Evolutionary conservation across 1,284 basidiomycete species (phyloP).

Genomic region (Marasmius sp.): DNA sequence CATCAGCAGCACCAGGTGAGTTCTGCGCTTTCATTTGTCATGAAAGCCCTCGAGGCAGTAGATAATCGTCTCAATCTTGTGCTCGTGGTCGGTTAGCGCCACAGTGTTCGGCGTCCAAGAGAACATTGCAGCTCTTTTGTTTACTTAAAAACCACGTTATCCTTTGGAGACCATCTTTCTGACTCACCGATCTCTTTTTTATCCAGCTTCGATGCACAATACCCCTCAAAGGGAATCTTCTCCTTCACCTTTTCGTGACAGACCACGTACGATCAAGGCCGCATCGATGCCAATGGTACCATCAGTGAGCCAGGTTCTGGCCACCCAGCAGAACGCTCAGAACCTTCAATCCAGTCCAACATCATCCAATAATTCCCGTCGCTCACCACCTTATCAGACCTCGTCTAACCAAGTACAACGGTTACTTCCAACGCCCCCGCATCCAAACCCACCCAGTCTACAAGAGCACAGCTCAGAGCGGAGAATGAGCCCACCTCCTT

Average conservation of each 20-base stretch:
- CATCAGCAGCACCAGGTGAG: conserved; percentile 37
- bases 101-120: conserved; percentile 2
- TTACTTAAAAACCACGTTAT: conserved; percentile 14
- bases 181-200: conserved; percentile 16
- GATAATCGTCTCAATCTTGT: conserved; percentile 7
- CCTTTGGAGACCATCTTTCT: conserved; percentile 15
- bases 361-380: conserved; percentile 34
- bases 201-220: conserved; percentile 40
- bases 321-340: conserved; percentile 26
- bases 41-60: conserved; percentile 7
- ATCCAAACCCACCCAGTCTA: conserved; percentile 34
- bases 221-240: conserved; percentile 62
- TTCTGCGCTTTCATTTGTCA: conserved; percentile 14
- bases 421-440: conserved; percentile 56
- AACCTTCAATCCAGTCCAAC: conserved; percentile 24
- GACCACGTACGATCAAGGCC: conserved; percentile 55
- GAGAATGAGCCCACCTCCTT: conserved; percentile 40
- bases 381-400: conserved; percentile 28
- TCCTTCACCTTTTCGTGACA: conserved; percentile 64
- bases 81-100: conserved; percentile 1
- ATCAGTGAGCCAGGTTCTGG: conserved; percentile 49
- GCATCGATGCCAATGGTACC: conserved; percentile 64
- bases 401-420: conserved; percentile 40
- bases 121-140: conserved; percentile 8
- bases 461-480: conserved; percentile 29